Conservation (phyloP, 768 basidiomycete species). For the Rhizopogon roseolus region DNA sequence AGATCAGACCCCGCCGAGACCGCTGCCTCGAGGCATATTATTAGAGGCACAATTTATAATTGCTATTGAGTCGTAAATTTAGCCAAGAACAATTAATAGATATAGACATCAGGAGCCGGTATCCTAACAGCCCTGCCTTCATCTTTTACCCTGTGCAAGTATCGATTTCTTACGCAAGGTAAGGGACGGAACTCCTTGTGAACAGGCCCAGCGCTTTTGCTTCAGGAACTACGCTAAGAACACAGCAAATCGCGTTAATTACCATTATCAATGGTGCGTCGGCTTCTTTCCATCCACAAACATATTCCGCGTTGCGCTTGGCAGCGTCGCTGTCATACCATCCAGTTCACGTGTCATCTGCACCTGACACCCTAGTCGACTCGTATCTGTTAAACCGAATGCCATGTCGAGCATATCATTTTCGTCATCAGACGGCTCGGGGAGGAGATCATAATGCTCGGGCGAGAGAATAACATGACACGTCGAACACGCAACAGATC, state of each 20-base stretch:
- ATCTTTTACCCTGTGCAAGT: not conserved
- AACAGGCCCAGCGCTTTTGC: no score
- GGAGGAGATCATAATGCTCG: constrained; percentile 79
- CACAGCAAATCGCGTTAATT: no score
- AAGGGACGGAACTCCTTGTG: not conserved
- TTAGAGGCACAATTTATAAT: not conserved
- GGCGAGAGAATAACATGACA: constrained; percentile 88
- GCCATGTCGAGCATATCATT: constrained; percentile 99
- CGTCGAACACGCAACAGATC: constrained; percentile 94
- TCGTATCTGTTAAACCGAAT: constrained; percentile 94
- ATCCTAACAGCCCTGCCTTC: not conserved
- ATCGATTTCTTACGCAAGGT: not conserved
- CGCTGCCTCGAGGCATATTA: not conserved
- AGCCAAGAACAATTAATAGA: not conserved
- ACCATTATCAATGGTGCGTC: constrained; percentile 35
- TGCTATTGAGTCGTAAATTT: not conserved
- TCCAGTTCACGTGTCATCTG: constrained; percentile 76
- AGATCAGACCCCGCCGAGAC: not conserved
- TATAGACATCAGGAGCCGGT: not conserved
- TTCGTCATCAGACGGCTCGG: constrained; percentile 96
- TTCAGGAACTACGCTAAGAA: not conserved
- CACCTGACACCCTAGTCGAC: constrained; percentile 75
- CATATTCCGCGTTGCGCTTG: constrained; percentile 94
- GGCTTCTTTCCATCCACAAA: constrained; percentile 81
- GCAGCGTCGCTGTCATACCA: constrained; percentile 80